Evolutionary conservation across 2,329 filamentous ascomycete genomes (phyloP).

Genomic region (Neonectria punicea): DNA sequence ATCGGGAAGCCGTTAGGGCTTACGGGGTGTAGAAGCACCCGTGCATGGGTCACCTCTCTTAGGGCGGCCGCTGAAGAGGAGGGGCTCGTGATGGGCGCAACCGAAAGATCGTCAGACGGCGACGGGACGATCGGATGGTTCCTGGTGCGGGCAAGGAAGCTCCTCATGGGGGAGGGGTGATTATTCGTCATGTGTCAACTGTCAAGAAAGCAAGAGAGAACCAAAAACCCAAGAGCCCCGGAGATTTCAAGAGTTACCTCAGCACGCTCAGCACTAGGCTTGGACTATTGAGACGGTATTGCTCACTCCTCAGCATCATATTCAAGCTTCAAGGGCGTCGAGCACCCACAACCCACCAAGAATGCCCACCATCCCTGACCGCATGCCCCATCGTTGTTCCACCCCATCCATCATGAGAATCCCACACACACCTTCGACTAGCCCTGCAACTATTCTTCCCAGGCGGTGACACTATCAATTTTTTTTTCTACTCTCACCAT

Average conservation of each 20-base stretch:
- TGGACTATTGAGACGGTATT: conserved; percentile 15
- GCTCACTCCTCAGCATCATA: neutral
- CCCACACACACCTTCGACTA: conserved; percentile 18
- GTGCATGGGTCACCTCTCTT: conserved; percentile 22
- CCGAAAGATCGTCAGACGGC: conserved; percentile 25
- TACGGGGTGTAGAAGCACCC: conserved; percentile 36
- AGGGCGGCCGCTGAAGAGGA: conserved; percentile 16
- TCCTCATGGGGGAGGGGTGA: conserved; percentile 13
- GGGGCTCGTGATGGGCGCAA: conserved; percentile 14
- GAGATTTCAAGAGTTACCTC: neutral
- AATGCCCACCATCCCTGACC: conserved; percentile 17
- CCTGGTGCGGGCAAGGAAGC: conserved; percentile 28
- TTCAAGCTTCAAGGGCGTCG: neutral
- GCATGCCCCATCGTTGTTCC: conserved; percentile 21
- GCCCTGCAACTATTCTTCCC: conserved; percentile 16
- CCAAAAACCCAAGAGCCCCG: neutral
- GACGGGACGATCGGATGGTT: conserved; percentile 38
- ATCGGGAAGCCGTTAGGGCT: conserved; percentile 37
- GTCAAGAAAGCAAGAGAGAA: conserved; percentile 7
- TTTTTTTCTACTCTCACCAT: conserved; percentile 6
- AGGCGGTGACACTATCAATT: conserved; percentile 24
- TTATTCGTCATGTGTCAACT: conserved; percentile 2
- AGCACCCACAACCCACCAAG: neutral
- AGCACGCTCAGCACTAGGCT: conserved; percentile 13
- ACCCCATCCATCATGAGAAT: conserved; percentile 18